phyloP scores from a whole-genome alignment of 768 basidiomycete species.

The Sarcodon sp. region DNA sequence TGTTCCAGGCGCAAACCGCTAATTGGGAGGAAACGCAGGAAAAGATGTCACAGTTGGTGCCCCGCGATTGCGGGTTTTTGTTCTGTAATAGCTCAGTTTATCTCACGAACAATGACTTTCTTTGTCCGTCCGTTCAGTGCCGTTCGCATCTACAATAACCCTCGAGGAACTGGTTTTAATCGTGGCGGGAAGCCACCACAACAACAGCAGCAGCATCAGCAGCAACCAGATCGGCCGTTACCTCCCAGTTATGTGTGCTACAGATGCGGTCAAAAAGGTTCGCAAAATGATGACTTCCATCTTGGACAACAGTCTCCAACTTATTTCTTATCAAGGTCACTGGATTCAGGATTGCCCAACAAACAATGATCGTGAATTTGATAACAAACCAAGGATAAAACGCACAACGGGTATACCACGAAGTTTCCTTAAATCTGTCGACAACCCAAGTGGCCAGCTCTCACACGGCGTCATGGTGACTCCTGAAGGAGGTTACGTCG shows the following conservation, averaged over 20 bases:
- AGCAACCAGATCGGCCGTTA: slow-evolving; percentile 52
- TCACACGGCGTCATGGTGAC: slow-evolving; percentile 95
- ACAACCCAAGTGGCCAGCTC: slow-evolving; percentile 66
- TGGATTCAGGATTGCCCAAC: slow-evolving; percentile 99
- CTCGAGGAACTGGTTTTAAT: slow-evolving; percentile 48
- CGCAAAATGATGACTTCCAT: not conserved
- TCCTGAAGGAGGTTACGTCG: slow-evolving; percentile 95
- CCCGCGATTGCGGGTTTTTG: slow-evolving; percentile 39
- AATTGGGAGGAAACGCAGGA: slow-evolving; percentile 99
- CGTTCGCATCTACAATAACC: slow-evolving; percentile 50
- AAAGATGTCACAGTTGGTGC: slow-evolving; percentile 98
- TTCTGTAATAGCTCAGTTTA: slow-evolving; percentile 46
- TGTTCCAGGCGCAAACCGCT: slow-evolving; percentile 89
- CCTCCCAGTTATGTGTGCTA: slow-evolving; percentile 98
- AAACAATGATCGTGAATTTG: slow-evolving; percentile 90
- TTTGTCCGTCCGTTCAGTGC: slow-evolving; percentile 36
- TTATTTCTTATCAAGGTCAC: slow-evolving; percentile 47
- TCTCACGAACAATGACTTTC: slow-evolving; percentile 63
- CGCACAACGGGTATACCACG: slow-evolving; percentile 97
- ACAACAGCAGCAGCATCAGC: slow-evolving; percentile 35
- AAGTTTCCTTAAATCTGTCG: slow-evolving; percentile 94
- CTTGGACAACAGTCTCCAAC: slow-evolving; percentile 1
- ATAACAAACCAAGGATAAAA: slow-evolving; percentile 91
- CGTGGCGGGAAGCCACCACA: slow-evolving; percentile 45
- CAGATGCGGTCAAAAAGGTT: slow-evolving; percentile 96